These are phyloP conservation scores for Penicillium sp. DNA, from an alignment of 2,329 filamentous ascomycete species.

Conservation along the genomic window DNA sequence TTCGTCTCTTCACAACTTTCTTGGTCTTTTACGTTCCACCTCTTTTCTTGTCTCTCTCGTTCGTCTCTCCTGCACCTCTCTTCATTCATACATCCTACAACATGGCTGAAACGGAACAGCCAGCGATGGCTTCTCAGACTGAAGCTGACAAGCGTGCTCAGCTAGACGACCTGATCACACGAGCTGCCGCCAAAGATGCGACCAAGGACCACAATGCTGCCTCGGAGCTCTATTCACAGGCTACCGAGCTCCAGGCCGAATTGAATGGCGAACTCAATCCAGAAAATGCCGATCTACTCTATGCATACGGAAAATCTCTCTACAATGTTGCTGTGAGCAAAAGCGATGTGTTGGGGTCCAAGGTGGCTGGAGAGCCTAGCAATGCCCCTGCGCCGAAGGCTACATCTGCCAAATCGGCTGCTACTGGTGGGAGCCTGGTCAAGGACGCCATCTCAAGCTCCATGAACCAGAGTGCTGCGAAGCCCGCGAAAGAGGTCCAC, in stretches of 20 bases:
- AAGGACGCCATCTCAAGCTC: constrained; percentile 34
- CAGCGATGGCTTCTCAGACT: constrained; percentile 21
- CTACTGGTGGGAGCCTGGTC: constrained; percentile 28
- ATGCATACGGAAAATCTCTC: constrained; percentile 88
- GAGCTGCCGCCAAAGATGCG: constrained; percentile 81
- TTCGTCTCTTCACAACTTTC: not conserved
- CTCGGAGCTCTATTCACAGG: constrained; percentile 83
- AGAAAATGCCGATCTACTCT: constrained; percentile 90
- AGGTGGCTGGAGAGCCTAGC: constrained; percentile 63
- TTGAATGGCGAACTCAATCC: constrained; percentile 90
- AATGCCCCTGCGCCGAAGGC: constrained; percentile 47
- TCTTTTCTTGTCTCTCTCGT: not conserved
- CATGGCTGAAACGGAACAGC: constrained; percentile 33
- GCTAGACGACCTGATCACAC: constrained; percentile 76
- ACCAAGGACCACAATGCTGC: constrained; percentile 87
- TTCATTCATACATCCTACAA: constrained; percentile 5
- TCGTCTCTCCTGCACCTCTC: not conserved
- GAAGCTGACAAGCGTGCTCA: constrained; percentile 58
- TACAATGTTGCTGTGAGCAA: constrained; percentile 94
- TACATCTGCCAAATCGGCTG: constrained; percentile 27
- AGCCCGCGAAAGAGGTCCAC: constrained; percentile 23
- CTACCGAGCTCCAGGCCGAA: constrained; percentile 85
- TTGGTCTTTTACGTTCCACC: not conserved
- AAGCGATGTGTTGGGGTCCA: constrained; percentile 89
- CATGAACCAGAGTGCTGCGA: constrained; percentile 20